Percentiles rank a stretch among this genome's conserved stretches.
Evolutionary conservation across 2,329 filamentous ascomycete genomes (phyloP).

Genomic region (Colletotrichum sp.): DNA sequence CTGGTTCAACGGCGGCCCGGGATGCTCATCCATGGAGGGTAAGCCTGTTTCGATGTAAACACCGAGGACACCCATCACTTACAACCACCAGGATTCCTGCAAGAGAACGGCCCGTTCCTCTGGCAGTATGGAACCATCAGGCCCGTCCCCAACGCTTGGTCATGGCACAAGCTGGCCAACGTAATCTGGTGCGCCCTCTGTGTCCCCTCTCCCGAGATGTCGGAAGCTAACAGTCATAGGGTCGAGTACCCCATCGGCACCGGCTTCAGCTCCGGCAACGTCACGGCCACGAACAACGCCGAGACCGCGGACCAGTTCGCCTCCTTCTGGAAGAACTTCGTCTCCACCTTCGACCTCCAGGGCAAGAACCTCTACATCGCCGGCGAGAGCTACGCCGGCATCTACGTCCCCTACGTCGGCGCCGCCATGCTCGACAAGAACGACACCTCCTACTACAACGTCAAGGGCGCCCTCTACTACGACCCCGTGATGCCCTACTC

Average conservation of each 20-base stretch:
- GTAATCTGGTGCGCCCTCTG: slow-evolving; percentile 66
- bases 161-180: slow-evolving; percentile 98
- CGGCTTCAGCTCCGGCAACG: slow-evolving; percentile 92
- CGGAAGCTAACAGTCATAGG: slow-evolving; percentile 1
- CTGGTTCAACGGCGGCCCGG: slow-evolving; percentile 96
- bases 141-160: slow-evolving; percentile 81
- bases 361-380: slow-evolving; percentile 91
- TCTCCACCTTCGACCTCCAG: slow-evolving; percentile 80
- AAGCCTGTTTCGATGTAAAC: slow-evolving; percentile 30
- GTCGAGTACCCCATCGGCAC: slow-evolving; percentile 97
- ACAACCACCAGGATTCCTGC: slow-evolving; percentile 58
- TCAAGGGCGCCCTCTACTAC: slow-evolving; percentile 64
- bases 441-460: slow-evolving; percentile 70
- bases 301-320: slow-evolving; percentile 91
- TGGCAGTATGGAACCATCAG: slow-evolving; percentile 73
- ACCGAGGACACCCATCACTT: not conserved
- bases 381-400: slow-evolving; percentile 95
- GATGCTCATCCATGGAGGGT: slow-evolving; percentile 96
- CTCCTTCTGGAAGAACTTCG: slow-evolving; percentile 88
- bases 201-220: no score
- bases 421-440: slow-evolving; percentile 89
- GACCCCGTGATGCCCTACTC: slow-evolving; percentile 40
- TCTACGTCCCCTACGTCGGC: slow-evolving; percentile 96
- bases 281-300: slow-evolving; percentile 82
- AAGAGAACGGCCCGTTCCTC: slow-evolving; percentile 81